phyloP scores from a whole-genome alignment of 192 early-diverging fungal species.

The Dissophora globulifera region DNA sequence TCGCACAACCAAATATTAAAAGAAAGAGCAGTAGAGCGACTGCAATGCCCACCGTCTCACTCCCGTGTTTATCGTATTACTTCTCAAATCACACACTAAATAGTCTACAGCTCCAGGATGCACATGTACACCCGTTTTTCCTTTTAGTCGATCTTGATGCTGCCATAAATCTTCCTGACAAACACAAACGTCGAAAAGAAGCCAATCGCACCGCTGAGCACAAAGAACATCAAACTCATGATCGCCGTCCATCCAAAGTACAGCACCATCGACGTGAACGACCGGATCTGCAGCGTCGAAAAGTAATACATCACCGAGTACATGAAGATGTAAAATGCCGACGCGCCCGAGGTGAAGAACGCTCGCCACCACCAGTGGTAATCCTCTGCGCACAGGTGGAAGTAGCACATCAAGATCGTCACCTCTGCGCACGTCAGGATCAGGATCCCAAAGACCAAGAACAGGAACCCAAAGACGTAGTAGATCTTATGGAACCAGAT shows the following conservation, averaged over 20 bases:
- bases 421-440: constrained; percentile 89
- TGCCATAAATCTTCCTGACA: constrained; percentile 82
- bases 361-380: constrained; percentile 92
- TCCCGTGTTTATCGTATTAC: too few species aligned
- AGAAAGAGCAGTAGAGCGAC: too few species aligned
- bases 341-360: constrained; percentile 88
- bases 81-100: too few species aligned
- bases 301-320: constrained; percentile 92
- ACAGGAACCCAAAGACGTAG: constrained; percentile 93
- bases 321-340: constrained; percentile 86
- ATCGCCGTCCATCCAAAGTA: constrained; percentile 93
- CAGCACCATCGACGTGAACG: constrained; percentile 79
- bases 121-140: too few species aligned
- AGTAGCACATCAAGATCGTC: constrained; percentile 90
- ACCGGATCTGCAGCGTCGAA: constrained; percentile 79
- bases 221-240: constrained; percentile 79
- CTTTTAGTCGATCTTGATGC: constrained; percentile 87
- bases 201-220: constrained; percentile 82
- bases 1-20: too few species aligned
- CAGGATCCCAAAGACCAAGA: constrained; percentile 88
- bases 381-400: constrained; percentile 87
- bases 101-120: too few species aligned
- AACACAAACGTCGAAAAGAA: constrained; percentile 83
- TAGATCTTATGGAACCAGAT: constrained; percentile 95
- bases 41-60: too few species aligned